Evolutionary conservation across 2,329 filamentous ascomycete genomes (phyloP).

Genomic region (Didymosphaeria variabile): DNA sequence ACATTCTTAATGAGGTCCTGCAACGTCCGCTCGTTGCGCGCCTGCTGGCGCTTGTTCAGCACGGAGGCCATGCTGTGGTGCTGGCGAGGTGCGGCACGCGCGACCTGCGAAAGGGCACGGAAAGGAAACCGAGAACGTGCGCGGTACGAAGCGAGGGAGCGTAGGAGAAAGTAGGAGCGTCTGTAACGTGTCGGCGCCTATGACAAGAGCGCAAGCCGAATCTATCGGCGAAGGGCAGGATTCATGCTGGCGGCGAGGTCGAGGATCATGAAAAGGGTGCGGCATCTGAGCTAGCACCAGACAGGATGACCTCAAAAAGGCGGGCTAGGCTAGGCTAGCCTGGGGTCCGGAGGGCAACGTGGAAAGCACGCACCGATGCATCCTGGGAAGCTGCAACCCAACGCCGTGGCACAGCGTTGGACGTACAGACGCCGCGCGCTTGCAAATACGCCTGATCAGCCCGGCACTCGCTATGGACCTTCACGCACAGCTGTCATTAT

Average conservation of each 20-base stretch:
- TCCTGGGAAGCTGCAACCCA: constrained; percentile 6
- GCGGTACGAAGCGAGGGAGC: constrained; percentile 25
- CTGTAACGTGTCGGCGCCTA: constrained; percentile 4
- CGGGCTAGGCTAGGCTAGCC: constrained; percentile 7
- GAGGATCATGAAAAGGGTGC: not conserved
- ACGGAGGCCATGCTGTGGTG: constrained; percentile 69
- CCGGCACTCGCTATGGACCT: not conserved
- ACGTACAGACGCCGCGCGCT: constrained; percentile 1
- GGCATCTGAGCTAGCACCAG: constrained; percentile 5
- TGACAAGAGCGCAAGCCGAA: constrained; percentile 5
- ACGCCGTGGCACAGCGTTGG: constrained; percentile 6
- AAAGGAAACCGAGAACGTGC: constrained; percentile 30
- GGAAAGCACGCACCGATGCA: constrained; percentile 3
- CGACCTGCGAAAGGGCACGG: constrained; percentile 26
- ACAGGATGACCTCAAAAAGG: constrained; percentile 2
- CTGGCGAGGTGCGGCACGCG: constrained; percentile 29
- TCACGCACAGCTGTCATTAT: not conserved
- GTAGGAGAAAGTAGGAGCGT: constrained; percentile 13
- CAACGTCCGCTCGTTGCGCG: constrained; percentile 90
- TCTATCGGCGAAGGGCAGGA: constrained; percentile 10
- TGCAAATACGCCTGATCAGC: not conserved
- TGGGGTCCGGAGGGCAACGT: not conserved
- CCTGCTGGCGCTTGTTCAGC: constrained; percentile 95
- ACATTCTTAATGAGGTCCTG: constrained; percentile 87
- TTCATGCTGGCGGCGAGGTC: constrained; percentile 11